Conservation (phyloP, 73 alveolate species). For the Paramecium sonneborni region DNA sequence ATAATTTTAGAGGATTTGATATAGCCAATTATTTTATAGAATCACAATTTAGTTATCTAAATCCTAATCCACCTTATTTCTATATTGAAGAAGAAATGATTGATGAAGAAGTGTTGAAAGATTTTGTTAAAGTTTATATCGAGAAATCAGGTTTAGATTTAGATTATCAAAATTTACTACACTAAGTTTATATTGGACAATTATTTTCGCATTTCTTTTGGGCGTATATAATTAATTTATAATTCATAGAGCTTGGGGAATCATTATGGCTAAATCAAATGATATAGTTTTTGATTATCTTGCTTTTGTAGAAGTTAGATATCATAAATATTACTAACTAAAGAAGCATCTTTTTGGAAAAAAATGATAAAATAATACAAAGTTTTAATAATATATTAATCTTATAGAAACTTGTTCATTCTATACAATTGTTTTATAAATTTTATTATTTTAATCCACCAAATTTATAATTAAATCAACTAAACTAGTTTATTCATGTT, state of each 20-base stretch:
- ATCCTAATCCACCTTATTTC: constrained; percentile 64
- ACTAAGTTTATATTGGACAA: constrained; percentile 7
- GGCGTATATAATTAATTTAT: constrained; percentile 16
- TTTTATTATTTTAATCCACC: not conserved
- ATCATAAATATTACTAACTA: constrained; percentile 30
- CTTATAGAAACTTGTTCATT: not conserved
- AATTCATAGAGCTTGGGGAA: constrained; percentile 43
- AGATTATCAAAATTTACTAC: not conserved
- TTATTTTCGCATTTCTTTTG: constrained; percentile 26
- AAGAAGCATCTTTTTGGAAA: constrained; percentile 42
- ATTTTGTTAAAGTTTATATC: constrained; percentile 17
- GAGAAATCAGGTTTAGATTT: not conserved
- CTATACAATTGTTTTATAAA: not conserved
- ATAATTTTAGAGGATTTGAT: constrained; percentile 64
- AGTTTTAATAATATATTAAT: not conserved
- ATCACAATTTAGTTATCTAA: constrained; percentile 56
- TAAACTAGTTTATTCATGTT: no score
- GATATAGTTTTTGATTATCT: constrained; percentile 50
- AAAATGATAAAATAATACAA: not conserved
- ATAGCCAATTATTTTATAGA: constrained; percentile 65
- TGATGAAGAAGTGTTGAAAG: not conserved
- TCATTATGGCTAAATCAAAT: constrained; percentile 39
- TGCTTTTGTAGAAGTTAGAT: constrained; percentile 50
- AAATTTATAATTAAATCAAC: not conserved
- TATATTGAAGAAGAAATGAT: constrained; percentile 52